A percentile compares a stretch with the other conserved stretches of the same genome.
Conservation (phyloP, 2,329 filamentous ascomycete species). For the Microcyclospora pomicola region DNA sequence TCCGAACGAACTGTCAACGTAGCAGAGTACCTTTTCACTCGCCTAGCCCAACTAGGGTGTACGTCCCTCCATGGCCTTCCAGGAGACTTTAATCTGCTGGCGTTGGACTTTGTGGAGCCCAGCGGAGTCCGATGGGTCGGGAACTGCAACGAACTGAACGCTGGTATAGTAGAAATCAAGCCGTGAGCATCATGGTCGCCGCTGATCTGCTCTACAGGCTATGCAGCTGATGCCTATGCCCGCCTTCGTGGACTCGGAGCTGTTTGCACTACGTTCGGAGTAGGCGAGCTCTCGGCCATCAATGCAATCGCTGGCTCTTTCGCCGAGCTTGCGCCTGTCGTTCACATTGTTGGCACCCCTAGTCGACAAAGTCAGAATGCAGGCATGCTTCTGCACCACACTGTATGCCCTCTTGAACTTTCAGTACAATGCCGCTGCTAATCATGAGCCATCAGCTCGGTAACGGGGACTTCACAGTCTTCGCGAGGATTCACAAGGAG, state of each 20-base stretch:
- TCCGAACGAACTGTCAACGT: background rate
- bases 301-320: slow-evolving; percentile 36
- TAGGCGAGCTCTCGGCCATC: slow-evolving; percentile 35
- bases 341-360: slow-evolving; percentile 35
- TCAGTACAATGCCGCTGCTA: slow-evolving; percentile 2
- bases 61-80: slow-evolving; percentile 1
- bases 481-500: slow-evolving; percentile 59
- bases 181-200: too few relatives aligned
- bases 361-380: slow-evolving; percentile 25
- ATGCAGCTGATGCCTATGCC: slow-evolving; percentile 35
- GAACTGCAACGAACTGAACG: slow-evolving; percentile 47
- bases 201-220: slow-evolving; percentile 16
- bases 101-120: slow-evolving; percentile 44
- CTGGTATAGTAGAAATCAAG: slow-evolving; percentile 4
- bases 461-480: slow-evolving; percentile 63
- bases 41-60: background rate
- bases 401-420: slow-evolving; percentile 11
- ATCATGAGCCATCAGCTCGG: slow-evolving; percentile 12
- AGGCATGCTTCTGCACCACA: slow-evolving; percentile 33
- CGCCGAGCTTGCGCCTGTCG: slow-evolving; percentile 33
- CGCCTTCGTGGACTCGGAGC: slow-evolving; percentile 33
- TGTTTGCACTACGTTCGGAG: slow-evolving; percentile 35
- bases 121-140: slow-evolving; percentile 44
- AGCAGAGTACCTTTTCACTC: slow-evolving; percentile 1
- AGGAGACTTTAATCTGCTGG: slow-evolving; percentile 27